Evolutionary conservation across 257 asterid species (phyloP).

Genomic region (Solanum chilense): DNA sequence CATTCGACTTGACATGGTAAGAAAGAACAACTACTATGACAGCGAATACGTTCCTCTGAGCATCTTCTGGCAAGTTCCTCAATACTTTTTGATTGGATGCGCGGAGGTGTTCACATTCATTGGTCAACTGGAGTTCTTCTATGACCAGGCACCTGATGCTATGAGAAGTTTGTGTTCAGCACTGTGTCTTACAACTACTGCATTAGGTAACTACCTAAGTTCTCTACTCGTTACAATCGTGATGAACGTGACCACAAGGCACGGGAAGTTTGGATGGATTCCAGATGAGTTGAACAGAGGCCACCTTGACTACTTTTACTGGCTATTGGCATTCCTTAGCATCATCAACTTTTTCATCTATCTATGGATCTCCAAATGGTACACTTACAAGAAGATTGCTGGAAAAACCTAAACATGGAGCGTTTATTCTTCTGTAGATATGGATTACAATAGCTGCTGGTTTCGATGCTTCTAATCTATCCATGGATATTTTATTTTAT

Average conservation of each 20-base stretch:
- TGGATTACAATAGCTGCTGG: neutral
- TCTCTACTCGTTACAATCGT: slow-evolving; percentile 52
- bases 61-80: slow-evolving; percentile 89
- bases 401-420: neutral
- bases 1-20: slow-evolving; percentile 39
- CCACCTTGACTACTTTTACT: slow-evolving; percentile 69
- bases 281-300: slow-evolving; percentile 73
- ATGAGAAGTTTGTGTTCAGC: slow-evolving; percentile 85
- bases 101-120: slow-evolving; percentile 78
- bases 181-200: slow-evolving; percentile 50
- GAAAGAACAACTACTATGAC: slow-evolving; percentile 36
- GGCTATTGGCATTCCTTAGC: slow-evolving; percentile 59
- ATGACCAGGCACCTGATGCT: slow-evolving; percentile 86
- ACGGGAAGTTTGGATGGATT: slow-evolving; percentile 64
- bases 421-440: neutral
- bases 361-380: slow-evolving; percentile 26
- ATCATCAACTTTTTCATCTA: slow-evolving; percentile 42
- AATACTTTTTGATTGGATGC: slow-evolving; percentile 66
- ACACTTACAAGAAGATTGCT: slow-evolving; percentile 58
- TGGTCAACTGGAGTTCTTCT: slow-evolving; percentile 75
- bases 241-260: slow-evolving; percentile 26
- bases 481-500: neutral
- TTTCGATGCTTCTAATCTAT: neutral
- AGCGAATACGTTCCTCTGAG: slow-evolving; percentile 43
- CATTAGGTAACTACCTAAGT: slow-evolving; percentile 62